Base-by-base conservation (phyloP, 2,329 filamentous ascomycete genomes). In the Cladosporium phlei region DNA sequence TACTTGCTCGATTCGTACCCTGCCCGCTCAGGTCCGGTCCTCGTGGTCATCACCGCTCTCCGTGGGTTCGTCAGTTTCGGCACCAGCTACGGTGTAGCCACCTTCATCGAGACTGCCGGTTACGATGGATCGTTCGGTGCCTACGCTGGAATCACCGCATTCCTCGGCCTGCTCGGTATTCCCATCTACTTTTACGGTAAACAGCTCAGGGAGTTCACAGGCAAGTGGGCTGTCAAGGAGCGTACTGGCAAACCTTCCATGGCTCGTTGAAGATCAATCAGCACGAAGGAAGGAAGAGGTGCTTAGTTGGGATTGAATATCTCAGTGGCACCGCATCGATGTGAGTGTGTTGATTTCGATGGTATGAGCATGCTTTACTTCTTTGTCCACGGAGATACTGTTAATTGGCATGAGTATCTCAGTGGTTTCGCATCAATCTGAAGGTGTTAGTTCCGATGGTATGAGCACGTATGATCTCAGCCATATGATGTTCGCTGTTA, bases 1-100 rank as follows among this genome's bases (percentile, higher is more conserved):
- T 72, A 70, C 48, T 53, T 70, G 4, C 63, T 75, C 2, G 71
- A 74, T 46, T 63, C 66, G 1, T 74, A 73, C 46, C 70, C 70
- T 1, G 61, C 63, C 2, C 61, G 67, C 2, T 65, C 69, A 3
- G 68, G 68, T 0, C 67, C 71, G 0, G 49, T 72, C 2, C 54
- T 75, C 16, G 66, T 74, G 3, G 65, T 75, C 27, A 69, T 75
- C 22, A 73, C 69, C 39, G 69, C 71, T 4, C 63, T 72, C 51
- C 61, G 71, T 2, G 71, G 70, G 0, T 66, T 74, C 32, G 67
- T 75, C 7, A 69, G 65, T 1, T 74, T 74, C 42, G 70, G 70
- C 12, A 56, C 57, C 4, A 68, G 63, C 42, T 70, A 69, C 52
- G 66, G 68, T 9, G 66, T 65, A 12, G 59, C 54, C 9, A 55